Base-by-base conservation (phyloP, 2,329 filamentous ascomycete genomes). In the Epichloe aotearoae region DNA sequence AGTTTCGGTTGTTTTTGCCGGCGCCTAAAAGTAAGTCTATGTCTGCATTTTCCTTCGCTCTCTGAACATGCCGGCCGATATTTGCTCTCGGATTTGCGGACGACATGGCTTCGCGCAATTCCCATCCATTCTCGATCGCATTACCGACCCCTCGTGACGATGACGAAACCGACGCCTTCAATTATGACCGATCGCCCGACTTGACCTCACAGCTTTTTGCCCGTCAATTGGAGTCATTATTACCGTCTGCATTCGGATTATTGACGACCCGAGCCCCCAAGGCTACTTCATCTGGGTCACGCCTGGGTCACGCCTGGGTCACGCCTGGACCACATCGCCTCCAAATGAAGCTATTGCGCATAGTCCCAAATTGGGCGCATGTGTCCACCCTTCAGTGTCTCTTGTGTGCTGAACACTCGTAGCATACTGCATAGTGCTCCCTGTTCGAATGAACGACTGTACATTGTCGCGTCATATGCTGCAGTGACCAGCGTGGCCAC, bases 11-110 rank as follows among this genome's bases (percentile, higher is more conserved):
- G 68, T 69, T 72, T 67, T 72, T 72, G 65, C 68, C 69, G 72
- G 72, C 71, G 71, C 72, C 65, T 66, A 75, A 75, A 74, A 75
- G 73, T 75, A 66, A 75, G 73, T 75, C 56, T 57, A 54, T 43
- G 57, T 47, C 57, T 57, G 17, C 30, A 36, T 36, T 10, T 52
- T 19, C 42, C 30, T 23, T 46, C 40, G 41, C 38, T 34, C 37
- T 11, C 39, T 20, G 19, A 19, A 17, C 15, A 12, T 30, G n/a
- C 44, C 33, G 8, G 19, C 44, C 33, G 8, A 43, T 39, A 17
- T 23, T 36, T 39, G 44, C 47, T 43, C 47, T 39, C n/a, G 20
- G 47, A 36, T n/a, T 42, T 15, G 10, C 41, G 42, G 26, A 33
- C 47, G 43, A 49, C 41, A 8, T 39, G 51, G 33, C 39, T 17